These are phyloP conservation scores for Gossypium davidsonii DNA, from an alignment of 441 rosid species.

Conservation along the genomic window DNA sequence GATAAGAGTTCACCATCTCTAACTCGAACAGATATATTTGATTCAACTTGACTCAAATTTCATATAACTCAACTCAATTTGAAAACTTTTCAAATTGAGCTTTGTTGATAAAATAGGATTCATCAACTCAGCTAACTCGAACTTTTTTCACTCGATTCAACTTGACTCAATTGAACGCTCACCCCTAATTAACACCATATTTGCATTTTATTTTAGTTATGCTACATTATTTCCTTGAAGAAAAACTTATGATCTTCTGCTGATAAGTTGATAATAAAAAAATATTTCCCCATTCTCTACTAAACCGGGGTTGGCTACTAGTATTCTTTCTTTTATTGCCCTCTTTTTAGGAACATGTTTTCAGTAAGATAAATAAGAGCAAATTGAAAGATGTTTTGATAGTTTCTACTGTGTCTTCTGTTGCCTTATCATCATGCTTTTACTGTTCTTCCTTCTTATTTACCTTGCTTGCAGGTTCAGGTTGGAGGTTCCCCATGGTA, in stretches of 20 bases:
- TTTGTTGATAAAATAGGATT: too few species aligned
- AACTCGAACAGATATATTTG: too few species aligned
- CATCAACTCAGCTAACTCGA: too few species aligned
- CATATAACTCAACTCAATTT: too few species aligned
- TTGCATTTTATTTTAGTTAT: not conserved
- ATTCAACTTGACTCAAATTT: too few species aligned
- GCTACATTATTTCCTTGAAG: not conserved
- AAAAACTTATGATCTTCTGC: not conserved
- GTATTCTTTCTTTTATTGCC: not conserved
- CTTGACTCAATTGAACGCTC: too few species aligned
- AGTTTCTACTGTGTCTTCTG: not conserved
- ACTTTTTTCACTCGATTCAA: too few species aligned
- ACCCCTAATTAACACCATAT: not conserved
- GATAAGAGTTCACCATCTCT: too few species aligned
- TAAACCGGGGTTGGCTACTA: not conserved
- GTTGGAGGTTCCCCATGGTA: conserved; percentile 64
- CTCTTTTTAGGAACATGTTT: not conserved
- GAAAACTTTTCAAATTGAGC: too few species aligned
- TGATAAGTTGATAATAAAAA: not conserved
- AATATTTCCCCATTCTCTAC: not conserved
- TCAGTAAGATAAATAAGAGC: not conserved
- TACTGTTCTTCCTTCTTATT: not conserved
- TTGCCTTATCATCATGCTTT: not conserved
- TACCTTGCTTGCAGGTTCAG: conserved; percentile 38
- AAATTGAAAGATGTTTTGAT: not conserved